These are phyloP conservation scores for Cystobasidium slooffiae DNA, from an alignment of 1,284 basidiomycete genomes.

Conservation along the genomic window DNA sequence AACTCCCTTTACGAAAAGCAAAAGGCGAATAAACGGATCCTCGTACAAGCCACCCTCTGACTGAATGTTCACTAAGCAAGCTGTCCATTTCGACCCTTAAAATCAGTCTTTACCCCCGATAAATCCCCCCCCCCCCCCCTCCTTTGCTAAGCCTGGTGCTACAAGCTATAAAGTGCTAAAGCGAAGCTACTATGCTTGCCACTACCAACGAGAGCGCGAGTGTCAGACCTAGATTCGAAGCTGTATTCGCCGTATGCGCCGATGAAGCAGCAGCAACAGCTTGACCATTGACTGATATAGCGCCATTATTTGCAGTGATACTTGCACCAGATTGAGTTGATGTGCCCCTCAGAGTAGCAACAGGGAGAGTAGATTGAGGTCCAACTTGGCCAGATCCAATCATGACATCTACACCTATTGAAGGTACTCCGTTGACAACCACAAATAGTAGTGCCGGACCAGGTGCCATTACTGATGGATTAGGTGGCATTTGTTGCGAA, in stretches of 20 bases:
- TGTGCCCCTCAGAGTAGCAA: slow-evolving; percentile 5
- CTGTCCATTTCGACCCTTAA: not conserved
- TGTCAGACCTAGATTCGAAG: not conserved
- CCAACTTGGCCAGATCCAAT: slow-evolving; percentile 78
- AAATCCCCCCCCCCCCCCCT: not conserved
- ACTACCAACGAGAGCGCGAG: not conserved
- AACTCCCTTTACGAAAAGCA: too few relatives aligned
- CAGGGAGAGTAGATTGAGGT: slow-evolving; percentile 61
- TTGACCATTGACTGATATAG: slow-evolving; percentile 10
- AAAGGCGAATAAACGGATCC: too few relatives aligned
- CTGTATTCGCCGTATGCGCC: not conserved
- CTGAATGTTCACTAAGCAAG: not conserved
- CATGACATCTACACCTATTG: slow-evolving; percentile 72
- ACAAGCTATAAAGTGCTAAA: not conserved
- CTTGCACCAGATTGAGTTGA: slow-evolving; percentile 15
- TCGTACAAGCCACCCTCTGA: too few relatives aligned
- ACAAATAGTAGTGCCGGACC: slow-evolving; percentile 83
- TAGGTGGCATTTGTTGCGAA: slow-evolving; percentile 77
- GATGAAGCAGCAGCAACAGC: slow-evolving; percentile 20
- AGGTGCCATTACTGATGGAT: slow-evolving; percentile 80
- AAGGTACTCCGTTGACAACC: slow-evolving; percentile 81
- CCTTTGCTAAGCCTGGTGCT: not conserved
- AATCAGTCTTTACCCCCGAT: not conserved
- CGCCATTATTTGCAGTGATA: slow-evolving; percentile 16
- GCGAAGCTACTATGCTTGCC: not conserved